Percentiles rank a stretch among this genome's conserved stretches.
Evolutionary conservation across 2,329 filamentous ascomycete genomes (phyloP).

Genomic region (Trichothecium roseum): DNA sequence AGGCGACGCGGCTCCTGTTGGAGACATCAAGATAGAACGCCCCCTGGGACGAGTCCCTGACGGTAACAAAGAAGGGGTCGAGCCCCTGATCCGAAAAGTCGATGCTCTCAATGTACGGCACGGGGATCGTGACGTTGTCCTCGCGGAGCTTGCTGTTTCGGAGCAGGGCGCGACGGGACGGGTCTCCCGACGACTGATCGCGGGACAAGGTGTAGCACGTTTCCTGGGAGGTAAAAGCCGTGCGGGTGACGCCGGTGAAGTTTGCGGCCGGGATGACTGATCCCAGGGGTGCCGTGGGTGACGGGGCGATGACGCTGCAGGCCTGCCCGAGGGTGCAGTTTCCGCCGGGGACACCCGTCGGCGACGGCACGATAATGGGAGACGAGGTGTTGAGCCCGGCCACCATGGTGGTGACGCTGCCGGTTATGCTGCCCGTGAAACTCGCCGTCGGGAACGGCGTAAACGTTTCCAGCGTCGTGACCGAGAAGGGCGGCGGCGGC

Average conservation of each 20-base stretch:
- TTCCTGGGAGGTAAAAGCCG: conserved; percentile 13
- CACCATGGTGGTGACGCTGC: conserved; percentile 2
- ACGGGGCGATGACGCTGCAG: conserved; percentile 5
- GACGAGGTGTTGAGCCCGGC: no score
- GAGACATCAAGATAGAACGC: conserved; percentile 23
- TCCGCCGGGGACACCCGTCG: no score
- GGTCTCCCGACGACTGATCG: conserved; percentile 11
- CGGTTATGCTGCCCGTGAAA: conserved; percentile 1
- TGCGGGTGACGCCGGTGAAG: conserved; percentile 21
- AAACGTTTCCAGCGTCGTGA: not conserved
- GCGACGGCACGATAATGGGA: no score
- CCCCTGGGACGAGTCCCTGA: conserved; percentile 17
- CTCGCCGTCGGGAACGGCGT: not conserved
- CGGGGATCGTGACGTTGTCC: conserved; percentile 18
- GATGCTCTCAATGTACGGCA: conserved; percentile 26
- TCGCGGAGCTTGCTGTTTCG: conserved; percentile 19
- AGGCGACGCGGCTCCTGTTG: conserved; percentile 16
- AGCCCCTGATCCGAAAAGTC: conserved; percentile 20
- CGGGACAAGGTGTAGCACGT: conserved; percentile 20
- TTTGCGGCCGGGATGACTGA: conserved; percentile 15
- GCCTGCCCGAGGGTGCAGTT: not conserved
- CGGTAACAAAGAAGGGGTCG: conserved; percentile 20
- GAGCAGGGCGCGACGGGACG: conserved; percentile 16
- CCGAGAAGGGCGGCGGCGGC: no score
- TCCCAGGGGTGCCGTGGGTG: conserved; percentile 1